Conservation (phyloP, 345 rosid species). For the Eucalyptus urophylla region DNA sequence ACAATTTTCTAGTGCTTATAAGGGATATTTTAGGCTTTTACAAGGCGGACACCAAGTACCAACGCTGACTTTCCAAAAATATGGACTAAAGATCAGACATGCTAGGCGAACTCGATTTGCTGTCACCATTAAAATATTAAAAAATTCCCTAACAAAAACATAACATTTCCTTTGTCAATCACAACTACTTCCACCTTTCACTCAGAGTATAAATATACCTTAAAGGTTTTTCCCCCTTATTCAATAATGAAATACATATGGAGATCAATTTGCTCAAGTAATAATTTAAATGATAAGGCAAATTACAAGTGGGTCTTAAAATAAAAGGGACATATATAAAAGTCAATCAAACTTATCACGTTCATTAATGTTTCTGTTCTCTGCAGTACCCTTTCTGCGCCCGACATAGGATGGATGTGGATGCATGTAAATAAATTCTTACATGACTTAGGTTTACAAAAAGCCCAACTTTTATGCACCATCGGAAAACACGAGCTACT, state of each 20-base stretch:
- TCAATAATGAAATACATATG: neutral
- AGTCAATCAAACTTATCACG: neutral
- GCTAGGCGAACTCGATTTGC: neutral
- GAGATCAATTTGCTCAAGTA: neutral
- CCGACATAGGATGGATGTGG: neutral
- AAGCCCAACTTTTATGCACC: neutral
- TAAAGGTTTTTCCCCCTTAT: neutral
- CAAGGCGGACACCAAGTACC: too few species aligned
- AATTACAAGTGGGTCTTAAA: neutral
- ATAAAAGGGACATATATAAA: neutral
- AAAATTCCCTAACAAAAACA: neutral
- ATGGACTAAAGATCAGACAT: neutral
- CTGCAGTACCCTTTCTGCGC: neutral
- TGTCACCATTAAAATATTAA: neutral
- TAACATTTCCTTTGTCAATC: neutral
- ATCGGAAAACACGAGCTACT: neutral
- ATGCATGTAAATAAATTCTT: neutral
- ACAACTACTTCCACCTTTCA: neutral
- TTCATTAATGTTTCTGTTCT: neutral
- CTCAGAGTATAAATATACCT: neutral
- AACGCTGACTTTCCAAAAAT: neutral
- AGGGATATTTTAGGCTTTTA: too few species aligned
- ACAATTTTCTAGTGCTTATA: too few species aligned
- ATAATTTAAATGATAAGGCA: neutral
- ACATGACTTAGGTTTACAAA: neutral